These are phyloP conservation scores for Gremmenia infestans DNA, from an alignment of 2,329 filamentous ascomycete genomes.

Conservation along the genomic window DNA sequence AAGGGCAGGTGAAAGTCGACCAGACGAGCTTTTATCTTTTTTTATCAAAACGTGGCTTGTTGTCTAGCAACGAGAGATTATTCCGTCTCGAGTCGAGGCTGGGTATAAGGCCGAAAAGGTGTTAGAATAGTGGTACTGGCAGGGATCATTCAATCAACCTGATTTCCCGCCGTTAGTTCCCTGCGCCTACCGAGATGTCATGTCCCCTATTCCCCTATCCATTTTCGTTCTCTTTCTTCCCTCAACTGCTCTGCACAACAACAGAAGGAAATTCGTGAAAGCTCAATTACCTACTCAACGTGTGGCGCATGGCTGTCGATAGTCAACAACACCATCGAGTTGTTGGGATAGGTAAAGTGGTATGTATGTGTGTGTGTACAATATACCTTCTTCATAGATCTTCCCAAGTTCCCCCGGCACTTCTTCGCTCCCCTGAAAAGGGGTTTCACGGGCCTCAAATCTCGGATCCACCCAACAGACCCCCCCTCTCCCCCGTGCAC, in stretches of 20 bases:
- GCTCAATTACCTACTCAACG: neutral
- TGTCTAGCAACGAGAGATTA: slow-evolving; percentile 15
- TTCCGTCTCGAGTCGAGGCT: slow-evolving; percentile 11
- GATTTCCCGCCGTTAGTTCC: neutral
- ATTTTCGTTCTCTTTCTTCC: neutral
- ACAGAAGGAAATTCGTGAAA: neutral
- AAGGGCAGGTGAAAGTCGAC: neutral
- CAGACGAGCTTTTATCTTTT: slow-evolving; percentile 1
- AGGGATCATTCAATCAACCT: slow-evolving; percentile 1
- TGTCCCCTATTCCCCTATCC: neutral
- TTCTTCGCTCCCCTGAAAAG: neutral
- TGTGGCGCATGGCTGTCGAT: neutral
- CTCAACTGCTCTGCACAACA: neutral
- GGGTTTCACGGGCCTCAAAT: neutral
- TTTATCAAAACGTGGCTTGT: slow-evolving; percentile 2
- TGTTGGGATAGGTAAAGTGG: neutral
- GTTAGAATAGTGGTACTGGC: neutral
- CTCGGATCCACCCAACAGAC: neutral
- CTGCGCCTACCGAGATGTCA: neutral
- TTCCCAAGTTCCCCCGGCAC: neutral
- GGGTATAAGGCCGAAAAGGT: neutral
- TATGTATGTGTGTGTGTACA: too few species aligned
- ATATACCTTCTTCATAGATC: neutral
- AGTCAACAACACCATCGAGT: neutral
- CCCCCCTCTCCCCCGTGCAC: neutral